Percentiles rank a stretch among this genome's conserved stretches.
These are phyloP conservation scores for Jatropha multifida DNA, from an alignment of 441 rosid genomes.

Conservation along the genomic window DNA sequence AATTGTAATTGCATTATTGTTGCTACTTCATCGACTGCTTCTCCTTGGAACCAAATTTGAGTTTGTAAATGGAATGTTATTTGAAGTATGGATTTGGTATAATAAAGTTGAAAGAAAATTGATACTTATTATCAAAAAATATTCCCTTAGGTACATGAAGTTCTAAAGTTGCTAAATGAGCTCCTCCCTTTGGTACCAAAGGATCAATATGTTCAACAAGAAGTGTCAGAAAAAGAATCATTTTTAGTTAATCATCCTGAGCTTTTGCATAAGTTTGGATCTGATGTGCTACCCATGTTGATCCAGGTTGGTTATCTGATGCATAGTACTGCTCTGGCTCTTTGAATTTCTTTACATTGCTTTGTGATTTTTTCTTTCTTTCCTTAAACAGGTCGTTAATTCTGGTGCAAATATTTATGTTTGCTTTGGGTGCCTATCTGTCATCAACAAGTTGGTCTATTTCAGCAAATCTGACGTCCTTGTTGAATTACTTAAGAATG, in stretches of 20 bases:
- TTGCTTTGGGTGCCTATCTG: constrained; percentile 81
- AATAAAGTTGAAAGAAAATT: neutral
- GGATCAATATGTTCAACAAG: constrained; percentile 48
- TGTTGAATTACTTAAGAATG: constrained; percentile 56
- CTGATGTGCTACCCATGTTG: constrained; percentile 69
- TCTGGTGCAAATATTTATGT: constrained; percentile 81
- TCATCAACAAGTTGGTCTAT: constrained; percentile 63
- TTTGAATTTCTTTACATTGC: constrained; percentile 17
- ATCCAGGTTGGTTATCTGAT: constrained; percentile 61
- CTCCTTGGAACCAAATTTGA: constrained; percentile 13
- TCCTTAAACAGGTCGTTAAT: constrained; percentile 65
- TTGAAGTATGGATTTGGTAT: neutral
- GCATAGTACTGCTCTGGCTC: constrained; percentile 9
- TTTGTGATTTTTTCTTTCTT: constrained; percentile 21
- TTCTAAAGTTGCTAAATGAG: constrained; percentile 84
- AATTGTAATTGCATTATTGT: neutral
- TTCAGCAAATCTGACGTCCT: constrained; percentile 71
- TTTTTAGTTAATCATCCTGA: constrained; percentile 65
- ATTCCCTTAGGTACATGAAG: constrained; percentile 71
- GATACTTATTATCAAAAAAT: constrained; percentile 13
- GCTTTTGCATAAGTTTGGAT: constrained; percentile 62
- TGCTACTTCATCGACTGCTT: neutral
- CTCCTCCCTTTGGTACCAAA: constrained; percentile 65
- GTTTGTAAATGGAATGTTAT: neutral
- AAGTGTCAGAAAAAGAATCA: constrained; percentile 55